Base-by-base conservation (phyloP, 345 rosid genomes). In the Schrenkiella parvula region DNA sequence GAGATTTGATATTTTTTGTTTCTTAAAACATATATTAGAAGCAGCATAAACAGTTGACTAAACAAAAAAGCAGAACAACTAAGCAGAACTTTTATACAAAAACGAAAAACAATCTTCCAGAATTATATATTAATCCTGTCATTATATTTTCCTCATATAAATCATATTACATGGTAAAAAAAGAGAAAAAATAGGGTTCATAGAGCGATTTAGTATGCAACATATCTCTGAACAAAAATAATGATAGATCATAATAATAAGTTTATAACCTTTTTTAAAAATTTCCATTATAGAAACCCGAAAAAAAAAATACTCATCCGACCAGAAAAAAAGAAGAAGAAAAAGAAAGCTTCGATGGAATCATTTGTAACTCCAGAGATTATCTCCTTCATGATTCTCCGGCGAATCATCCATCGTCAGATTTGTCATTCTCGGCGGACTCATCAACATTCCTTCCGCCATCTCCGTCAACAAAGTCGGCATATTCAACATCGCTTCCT, bases 401-500 rank as follows among this genome's bases (percentile, higher is more conserved):
- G 88, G 82, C 34, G 96, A 84, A 65, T 84, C 90, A 19, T 82
- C 84, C 0, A 81, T 83, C 10, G 83, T 66, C 15, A 85, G 80
- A 12, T 80, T 67, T 66, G 38, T 73, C 75, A 87, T 87, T 63
- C 96, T 81, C 11, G 96, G 96, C 1, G 96, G 96, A 66, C 87
- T 89, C 60, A 89, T 72, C 5, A 89, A 68, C 92, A 89, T 87
- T 23, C 86, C 96, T 28, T 71, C 92, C 0, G 96, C 96, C 96
- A 89, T 87, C 29, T 83, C 89, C 76, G 80, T 83, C 48, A 87
- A 65, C 80, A 87, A 78, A 78, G 44, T 83, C 31, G 96, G 96
- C 79, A 87, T 72, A 74, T 89, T 70, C 26, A 87, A 50, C 41
- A 89, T 60, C 50, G 25, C 86, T 38, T 89, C 88, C 70, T 78